These are phyloP conservation scores for Xylaria nigripes DNA, from an alignment of 495 filamentous ascomycete species.

Conservation along the genomic window DNA sequence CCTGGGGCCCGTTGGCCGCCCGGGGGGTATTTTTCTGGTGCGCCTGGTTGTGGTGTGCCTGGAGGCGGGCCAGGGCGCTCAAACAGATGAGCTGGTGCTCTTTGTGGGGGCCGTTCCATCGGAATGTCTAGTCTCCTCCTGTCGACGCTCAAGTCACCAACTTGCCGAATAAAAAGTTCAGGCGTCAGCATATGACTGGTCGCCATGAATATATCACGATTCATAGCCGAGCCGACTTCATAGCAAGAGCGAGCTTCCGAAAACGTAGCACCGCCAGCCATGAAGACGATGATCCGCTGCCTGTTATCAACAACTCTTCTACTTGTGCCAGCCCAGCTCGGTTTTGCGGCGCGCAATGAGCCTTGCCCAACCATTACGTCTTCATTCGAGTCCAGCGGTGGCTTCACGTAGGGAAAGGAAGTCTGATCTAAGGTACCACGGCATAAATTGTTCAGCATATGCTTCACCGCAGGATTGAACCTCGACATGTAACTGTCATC, in stretches of 20 bases:
- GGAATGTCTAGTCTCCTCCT: slow-evolving; percentile 71
- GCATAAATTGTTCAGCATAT: slow-evolving; percentile 70
- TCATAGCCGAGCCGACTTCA: slow-evolving; percentile 61
- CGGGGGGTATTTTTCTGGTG: slow-evolving; percentile 13
- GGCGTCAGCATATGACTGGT: slow-evolving; percentile 88
- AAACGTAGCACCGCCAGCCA: slow-evolving; percentile 93
- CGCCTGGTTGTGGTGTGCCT: slow-evolving; percentile 23
- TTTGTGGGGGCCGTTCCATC: slow-evolving; percentile 67
- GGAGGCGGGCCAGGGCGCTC: slow-evolving; percentile 58
- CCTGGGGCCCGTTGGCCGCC: slow-evolving; percentile 29
- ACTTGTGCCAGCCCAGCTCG: slow-evolving; percentile 85
- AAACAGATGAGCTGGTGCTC: slow-evolving; percentile 78
- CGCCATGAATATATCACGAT: slow-evolving; percentile 80
- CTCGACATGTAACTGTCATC: slow-evolving; percentile 59
- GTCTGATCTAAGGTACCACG: slow-evolving; percentile 57
- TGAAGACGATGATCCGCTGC: slow-evolving; percentile 88
- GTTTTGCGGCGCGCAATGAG: slow-evolving; percentile 79
- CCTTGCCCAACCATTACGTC: slow-evolving; percentile 50
- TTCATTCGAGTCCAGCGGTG: slow-evolving; percentile 52
- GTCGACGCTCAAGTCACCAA: slow-evolving; percentile 68
- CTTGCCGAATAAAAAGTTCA: slow-evolving; percentile 67
- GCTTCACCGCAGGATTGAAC: slow-evolving; percentile 63
- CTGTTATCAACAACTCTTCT: slow-evolving; percentile 67
- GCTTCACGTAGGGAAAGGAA: slow-evolving; percentile 75
- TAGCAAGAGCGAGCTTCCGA: slow-evolving; percentile 85